Base-by-base conservation (phyloP, 768 basidiomycete genomes). In the Neoboletus subvelutipes region DNA sequence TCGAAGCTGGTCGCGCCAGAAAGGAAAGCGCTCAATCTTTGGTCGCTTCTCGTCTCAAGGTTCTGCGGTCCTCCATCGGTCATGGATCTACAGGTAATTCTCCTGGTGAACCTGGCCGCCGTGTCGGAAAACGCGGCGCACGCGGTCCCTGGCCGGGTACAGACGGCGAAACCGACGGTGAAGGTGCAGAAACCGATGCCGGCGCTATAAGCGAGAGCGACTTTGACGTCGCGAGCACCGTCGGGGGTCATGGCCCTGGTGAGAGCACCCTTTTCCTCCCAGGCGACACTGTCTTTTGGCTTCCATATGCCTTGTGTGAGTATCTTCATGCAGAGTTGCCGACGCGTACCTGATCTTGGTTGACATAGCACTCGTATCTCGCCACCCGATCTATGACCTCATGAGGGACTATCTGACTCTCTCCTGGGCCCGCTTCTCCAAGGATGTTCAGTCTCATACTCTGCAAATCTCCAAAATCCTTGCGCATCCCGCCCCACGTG, bases 341-440 rank as follows among this genome's bases (percentile, higher is more conserved):
- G 15, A 48, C 45, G 20, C 50, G 28, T 45, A 36, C 57, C 49
- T 69, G 28, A 63, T 37, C 52, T 45, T 46, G 2, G 2, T 50
- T 47, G 50, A 57, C 42, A n/a, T 62, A 91, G 90, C 88, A 17
- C 80, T 92, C 66, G 93, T 94, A 29, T 96, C 94, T 47, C 86
- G 92, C 24, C 90, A 92, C 71, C 94, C 94, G 0, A 91, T 97
- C 61, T 97, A 95, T 74, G 93, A 95, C 68, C 80, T 96, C 54
- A 92, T 98, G 90, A 83, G 90, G 52, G 95, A 98, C 74, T 95
- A 92, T 67, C 83, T 98, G 43, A 94, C 94, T n/a, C 85, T 97
- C 45, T 92, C 89, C 4, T 95, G 93, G 92, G 93, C 93, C 18
- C 87, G 91, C 48, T 94, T 93, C 76, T 90, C 90, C 52, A 95